A percentile compares a stretch with the other conserved stretches of the same genome.
These are phyloP conservation scores for Vigna mungo DNA, from an alignment of 306 rosid species.

Conservation along the genomic window DNA sequence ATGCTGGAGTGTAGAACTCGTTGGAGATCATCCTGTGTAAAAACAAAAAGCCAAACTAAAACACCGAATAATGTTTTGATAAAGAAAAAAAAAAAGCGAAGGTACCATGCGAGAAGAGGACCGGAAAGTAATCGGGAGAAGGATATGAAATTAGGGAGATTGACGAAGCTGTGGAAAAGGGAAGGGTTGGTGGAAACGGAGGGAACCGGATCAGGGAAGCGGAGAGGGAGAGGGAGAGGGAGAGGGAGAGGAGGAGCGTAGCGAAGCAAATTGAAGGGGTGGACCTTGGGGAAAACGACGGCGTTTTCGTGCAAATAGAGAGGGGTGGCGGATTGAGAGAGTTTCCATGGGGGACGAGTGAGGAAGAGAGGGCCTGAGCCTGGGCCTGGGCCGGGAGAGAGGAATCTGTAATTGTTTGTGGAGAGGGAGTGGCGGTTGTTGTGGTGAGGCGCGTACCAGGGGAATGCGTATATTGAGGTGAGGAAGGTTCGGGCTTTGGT, in stretches of 20 bases:
- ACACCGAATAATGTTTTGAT: background rate
- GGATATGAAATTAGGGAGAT: conserved; percentile 83
- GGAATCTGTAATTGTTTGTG: conserved; percentile 43
- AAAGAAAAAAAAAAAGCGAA: background rate
- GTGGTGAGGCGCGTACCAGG: conserved; percentile 30
- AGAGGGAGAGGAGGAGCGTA: conserved; percentile 50
- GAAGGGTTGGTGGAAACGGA: conserved; percentile 14
- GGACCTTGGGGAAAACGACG: conserved; percentile 63
- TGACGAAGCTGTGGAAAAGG: conserved; percentile 58
- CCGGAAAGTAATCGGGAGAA: conserved; percentile 74
- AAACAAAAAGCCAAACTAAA: conserved; percentile 9
- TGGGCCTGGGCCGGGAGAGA: conserved; percentile 47
- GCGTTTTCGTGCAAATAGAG: conserved; percentile 62
- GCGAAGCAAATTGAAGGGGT: conserved; percentile 57
- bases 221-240: conserved; percentile 58
- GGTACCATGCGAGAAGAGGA: conserved; percentile 90
- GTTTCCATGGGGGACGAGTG: conserved; percentile 85
- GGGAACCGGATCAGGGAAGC: conserved; percentile 55
- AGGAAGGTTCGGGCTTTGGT: conserved; percentile 57
- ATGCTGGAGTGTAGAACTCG: conserved; percentile 75
- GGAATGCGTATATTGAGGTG: conserved; percentile 48
- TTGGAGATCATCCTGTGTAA: conserved; percentile 78
- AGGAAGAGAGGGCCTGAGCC: conserved; percentile 88
- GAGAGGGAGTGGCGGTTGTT: conserved; percentile 47
- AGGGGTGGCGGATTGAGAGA: conserved; percentile 91